These are phyloP conservation scores for Dryas octopetala DNA, from an alignment of 306 rosid genomes.

Conservation along the genomic window DNA sequence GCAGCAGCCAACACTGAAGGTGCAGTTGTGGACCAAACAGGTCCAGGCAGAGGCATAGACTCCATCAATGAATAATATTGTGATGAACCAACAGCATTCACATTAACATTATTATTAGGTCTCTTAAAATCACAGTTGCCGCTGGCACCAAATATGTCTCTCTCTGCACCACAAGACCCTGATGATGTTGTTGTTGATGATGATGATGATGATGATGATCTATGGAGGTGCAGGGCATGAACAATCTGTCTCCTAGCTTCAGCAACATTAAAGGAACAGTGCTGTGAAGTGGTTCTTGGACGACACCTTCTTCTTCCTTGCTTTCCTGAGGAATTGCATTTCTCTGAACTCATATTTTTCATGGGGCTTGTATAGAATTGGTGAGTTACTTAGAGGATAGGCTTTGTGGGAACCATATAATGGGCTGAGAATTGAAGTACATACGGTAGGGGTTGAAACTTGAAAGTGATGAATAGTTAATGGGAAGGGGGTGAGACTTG, in stretches of 20 bases:
- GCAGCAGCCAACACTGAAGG: conserved; percentile 42
- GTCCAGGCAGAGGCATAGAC: conserved; percentile 60
- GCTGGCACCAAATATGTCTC: no score
- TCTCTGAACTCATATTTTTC: conserved; percentile 5
- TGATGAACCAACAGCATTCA: conserved; percentile 15
- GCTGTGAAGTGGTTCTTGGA: conserved; percentile 16
- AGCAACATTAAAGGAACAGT: conserved; percentile 20
- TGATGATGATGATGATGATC: conserved; percentile 26
- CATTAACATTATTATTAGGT: no score
- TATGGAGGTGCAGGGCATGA: conserved; percentile 36
- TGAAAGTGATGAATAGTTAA: conserved; percentile 7
- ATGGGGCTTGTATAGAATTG: neutral
- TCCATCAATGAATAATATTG: conserved; percentile 50
- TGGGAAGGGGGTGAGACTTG: neutral
- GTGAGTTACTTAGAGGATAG: no score
- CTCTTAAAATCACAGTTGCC: no score
- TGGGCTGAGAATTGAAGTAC: neutral
- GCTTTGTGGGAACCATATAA: no score
- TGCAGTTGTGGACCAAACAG: conserved; percentile 59
- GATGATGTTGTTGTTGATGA: neutral
- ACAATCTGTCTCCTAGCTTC: conserved; percentile 38
- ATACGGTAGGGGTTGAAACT: conserved; percentile 9
- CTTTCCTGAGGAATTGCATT: conserved; percentile 4
- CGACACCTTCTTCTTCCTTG: conserved; percentile 26
- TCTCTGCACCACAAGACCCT: neutral